Base-by-base conservation (phyloP, 2,329 filamentous ascomycete genomes). In the Neurospora crassa region DNA sequence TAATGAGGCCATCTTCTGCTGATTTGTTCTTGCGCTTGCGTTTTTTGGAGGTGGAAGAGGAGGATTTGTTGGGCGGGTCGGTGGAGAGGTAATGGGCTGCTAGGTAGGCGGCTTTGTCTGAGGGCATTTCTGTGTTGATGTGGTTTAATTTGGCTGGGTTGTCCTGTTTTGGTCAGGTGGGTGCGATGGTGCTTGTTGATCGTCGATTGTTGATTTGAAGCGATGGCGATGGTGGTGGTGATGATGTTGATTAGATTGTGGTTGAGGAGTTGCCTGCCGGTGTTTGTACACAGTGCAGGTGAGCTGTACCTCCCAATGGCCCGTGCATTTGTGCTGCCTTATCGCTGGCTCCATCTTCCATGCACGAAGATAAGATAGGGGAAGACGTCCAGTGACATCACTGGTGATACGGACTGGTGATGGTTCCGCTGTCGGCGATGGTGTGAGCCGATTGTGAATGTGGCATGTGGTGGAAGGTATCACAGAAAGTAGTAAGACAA, bases 21-120 rank as follows among this genome's bases (percentile, higher is more conserved):
- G 80, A 77, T 40, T 78, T 77, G 71, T 85, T 81, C 79, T 90
- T 90, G 77, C 87, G 85, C 81, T 91, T 91, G 73, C 87, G 85
- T 78, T 90, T 91, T 78, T 90, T 90, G 68, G 4, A 6, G 0
- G 82, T 76, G 8, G n/a, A 41, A 7, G 74, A 70, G 53, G 72
- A 70, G 20, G 87, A 84, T 74, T 87, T 88, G 24, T 87, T 88
- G 24, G 53, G 53, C 1, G 84, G 81, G 73, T 89, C 86, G 53
- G 90, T 89, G 1, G 87, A 92, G 68, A 99, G 90, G 80, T 99
- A 99, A 80, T 94, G 96, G 74, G 93, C 91, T 45, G 95, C 94
- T 43, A 99, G 88, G 78, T 98, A 99, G 78, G 90, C 89, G 72
- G 93, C 90, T 75, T 97, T 87, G 75, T 89, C 86, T 73, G 84